phyloP scores from a whole-genome alignment of 352 stramenopile species.

The Phytophthora fragariae region DNA sequence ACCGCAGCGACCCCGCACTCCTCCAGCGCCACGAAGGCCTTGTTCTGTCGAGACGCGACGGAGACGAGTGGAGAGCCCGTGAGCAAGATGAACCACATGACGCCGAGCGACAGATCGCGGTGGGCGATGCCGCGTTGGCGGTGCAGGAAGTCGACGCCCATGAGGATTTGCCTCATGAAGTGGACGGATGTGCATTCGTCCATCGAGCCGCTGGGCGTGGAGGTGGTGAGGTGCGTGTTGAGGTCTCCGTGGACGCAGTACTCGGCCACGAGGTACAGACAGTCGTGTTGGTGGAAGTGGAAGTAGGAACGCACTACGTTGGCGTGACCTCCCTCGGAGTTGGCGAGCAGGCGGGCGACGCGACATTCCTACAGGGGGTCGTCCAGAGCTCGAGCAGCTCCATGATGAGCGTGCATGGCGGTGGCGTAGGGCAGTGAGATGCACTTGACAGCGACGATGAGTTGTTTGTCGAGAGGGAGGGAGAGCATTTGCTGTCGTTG shows the following conservation, averaged over 20 bases:
- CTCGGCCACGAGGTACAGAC: slow-evolving; percentile 45
- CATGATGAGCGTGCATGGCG: slow-evolving; percentile 1
- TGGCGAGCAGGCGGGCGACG: slow-evolving; percentile 14
- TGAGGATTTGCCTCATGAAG: slow-evolving; percentile 38
- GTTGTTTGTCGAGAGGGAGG: background rate
- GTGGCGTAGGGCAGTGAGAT: slow-evolving; percentile 14
- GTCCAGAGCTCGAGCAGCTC: slow-evolving; percentile 7
- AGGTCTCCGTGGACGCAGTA: slow-evolving; percentile 52
- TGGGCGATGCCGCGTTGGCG: slow-evolving; percentile 14
- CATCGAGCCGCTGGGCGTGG: slow-evolving; percentile 14
- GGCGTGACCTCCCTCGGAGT: slow-evolving; percentile 8
- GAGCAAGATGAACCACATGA: slow-evolving; percentile 90
- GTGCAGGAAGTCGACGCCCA: slow-evolving; percentile 63
- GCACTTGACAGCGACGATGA: slow-evolving; percentile 40
- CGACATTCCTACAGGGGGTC: slow-evolving; percentile 28
- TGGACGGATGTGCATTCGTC: slow-evolving; percentile 18
- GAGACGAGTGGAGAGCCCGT: slow-evolving; percentile 75
- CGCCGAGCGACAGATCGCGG: slow-evolving; percentile 42
- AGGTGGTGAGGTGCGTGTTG: slow-evolving; percentile 8
- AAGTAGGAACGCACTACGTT: slow-evolving; percentile 33
- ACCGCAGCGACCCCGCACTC: slow-evolving; percentile 35
- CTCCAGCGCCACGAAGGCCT: slow-evolving; percentile 43
- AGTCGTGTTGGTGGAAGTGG: slow-evolving; percentile 23
- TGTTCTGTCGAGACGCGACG: slow-evolving; percentile 39
- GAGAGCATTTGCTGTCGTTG: background rate